phyloP scores from a whole-genome alignment of 352 stramenopile genomes.

The Pythium graminicola region DNA sequence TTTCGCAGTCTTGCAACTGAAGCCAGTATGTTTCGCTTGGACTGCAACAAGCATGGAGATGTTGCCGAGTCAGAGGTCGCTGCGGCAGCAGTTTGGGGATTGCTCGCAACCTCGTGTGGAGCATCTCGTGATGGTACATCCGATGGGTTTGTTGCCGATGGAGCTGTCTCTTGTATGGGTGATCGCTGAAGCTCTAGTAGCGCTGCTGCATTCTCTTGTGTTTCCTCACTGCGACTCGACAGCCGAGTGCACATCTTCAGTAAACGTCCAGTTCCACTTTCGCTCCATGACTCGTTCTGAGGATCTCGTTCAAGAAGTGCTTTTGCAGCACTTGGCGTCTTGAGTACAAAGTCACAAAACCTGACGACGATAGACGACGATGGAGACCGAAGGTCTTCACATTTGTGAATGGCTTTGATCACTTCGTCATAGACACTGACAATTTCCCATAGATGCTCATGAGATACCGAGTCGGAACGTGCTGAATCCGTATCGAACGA shows the following conservation, averaged over 20 bases:
- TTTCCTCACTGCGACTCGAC: constrained; percentile 14
- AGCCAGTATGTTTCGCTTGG: neutral
- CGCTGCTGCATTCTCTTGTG: constrained; percentile 15
- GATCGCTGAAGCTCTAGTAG: constrained; percentile 19
- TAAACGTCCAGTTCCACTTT: constrained; percentile 1
- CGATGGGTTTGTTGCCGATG: neutral
- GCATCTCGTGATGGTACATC: neutral
- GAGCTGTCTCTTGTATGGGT: constrained; percentile 1
- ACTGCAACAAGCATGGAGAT: constrained; percentile 15
- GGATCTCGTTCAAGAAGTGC: neutral
- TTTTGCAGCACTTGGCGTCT: constrained; percentile 4
- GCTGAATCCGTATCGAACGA: neutral
- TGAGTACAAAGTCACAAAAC: constrained; percentile 2
- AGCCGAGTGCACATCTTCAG: constrained; percentile 3
- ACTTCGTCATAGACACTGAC: constrained; percentile 7
- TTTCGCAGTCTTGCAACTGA: neutral
- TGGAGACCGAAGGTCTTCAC: neutral
- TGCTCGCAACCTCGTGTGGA: neutral
- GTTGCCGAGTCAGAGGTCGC: neutral
- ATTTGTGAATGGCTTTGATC: neutral
- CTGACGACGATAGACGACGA: neutral
- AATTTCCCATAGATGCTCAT: neutral
- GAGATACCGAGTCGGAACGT: neutral
- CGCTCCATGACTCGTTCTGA: neutral
- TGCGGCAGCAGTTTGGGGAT: neutral